Percentiles rank a stretch among this genome's conserved stretches.
Conservation (phyloP, 805 yeast genomes). For the Metschnikowia santaceciliae region DNA sequence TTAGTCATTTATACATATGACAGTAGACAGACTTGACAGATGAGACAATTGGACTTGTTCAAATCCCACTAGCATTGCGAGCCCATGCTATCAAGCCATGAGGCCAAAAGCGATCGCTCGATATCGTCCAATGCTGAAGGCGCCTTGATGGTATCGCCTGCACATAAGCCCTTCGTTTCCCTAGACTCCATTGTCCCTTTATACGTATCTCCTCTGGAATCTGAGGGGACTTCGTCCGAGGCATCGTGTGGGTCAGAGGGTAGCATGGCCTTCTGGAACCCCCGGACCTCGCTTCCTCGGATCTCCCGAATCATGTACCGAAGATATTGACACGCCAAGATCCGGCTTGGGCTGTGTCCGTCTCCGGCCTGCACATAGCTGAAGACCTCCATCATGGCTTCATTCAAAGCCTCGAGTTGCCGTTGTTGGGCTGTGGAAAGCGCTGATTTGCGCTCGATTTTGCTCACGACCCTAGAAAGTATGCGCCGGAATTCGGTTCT, state of each 20-base stretch:
- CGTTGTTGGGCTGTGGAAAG: neutral
- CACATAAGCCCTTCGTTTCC: no score
- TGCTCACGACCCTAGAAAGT: conserved; percentile 20
- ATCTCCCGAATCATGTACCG: conserved; percentile 39
- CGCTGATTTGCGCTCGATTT: conserved; percentile 29
- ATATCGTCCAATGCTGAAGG: conserved; percentile 31
- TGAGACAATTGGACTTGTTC: no score
- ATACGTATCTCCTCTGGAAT: no score
- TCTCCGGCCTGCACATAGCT: neutral
- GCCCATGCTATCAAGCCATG: conserved; percentile 38
- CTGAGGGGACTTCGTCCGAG: neutral
- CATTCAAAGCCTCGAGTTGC: conserved; percentile 7
- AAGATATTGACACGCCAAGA: conserved; percentile 36
- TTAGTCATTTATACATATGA: no score
- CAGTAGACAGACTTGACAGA: no score
- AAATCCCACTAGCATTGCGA: neutral
- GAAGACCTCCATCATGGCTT: neutral
- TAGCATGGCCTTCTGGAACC: conserved; percentile 30
- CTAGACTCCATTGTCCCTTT: no score
- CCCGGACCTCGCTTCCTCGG: conserved; percentile 14
- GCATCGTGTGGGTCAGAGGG: conserved; percentile 18
- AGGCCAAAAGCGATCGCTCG: conserved; percentile 35
- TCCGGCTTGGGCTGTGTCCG: conserved; percentile 13
- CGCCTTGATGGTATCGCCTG: neutral
- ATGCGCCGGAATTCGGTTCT: conserved; percentile 17